A percentile compares a stretch with the other conserved stretches of the same genome.
These are phyloP conservation scores for Neostapfia colusana DNA, from an alignment of 176 grass and related monocot species.

Conservation along the genomic window DNA sequence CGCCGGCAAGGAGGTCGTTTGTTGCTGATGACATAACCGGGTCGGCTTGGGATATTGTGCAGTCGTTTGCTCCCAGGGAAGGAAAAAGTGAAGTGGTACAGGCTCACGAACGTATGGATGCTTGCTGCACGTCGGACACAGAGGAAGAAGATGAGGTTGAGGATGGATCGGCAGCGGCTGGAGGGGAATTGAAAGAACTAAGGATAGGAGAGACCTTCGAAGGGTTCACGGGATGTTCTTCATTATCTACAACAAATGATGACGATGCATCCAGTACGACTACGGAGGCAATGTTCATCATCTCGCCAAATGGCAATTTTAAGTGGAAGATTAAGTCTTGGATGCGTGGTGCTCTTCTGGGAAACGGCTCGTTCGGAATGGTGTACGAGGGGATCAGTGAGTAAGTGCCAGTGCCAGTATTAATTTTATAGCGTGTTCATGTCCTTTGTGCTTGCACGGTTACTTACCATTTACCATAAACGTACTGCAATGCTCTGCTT, in stretches of 20 bases:
- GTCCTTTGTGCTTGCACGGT: background rate
- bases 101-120: conserved; percentile 1
- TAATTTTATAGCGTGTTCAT: background rate
- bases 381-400: conserved; percentile 98
- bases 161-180: conserved; percentile 39
- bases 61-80: conserved; percentile 76
- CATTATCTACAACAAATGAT: conserved; percentile 80
- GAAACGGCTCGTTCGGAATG: conserved; percentile 80
- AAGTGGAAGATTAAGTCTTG: conserved; percentile 81
- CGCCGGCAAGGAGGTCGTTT: conserved; percentile 50
- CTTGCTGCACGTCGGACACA: conserved; percentile 29
- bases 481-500: background rate
- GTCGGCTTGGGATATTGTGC: conserved; percentile 73
- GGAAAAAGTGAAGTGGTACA: conserved; percentile 10
- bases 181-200: conserved; percentile 45
- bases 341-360: conserved; percentile 70
- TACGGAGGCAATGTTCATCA: conserved; percentile 73
- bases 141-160: conserved; percentile 47
- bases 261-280: conserved; percentile 85
- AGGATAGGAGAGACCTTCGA: conserved; percentile 76
- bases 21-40: conserved; percentile 22
- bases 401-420: conserved; percentile 60
- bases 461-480: background rate
- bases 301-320: conserved; percentile 85
- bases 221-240: conserved; percentile 75